Evolutionary conservation across 1,284 basidiomycete species (phyloP), one percentile per base, ranked within the genome.

Genomic region (Malassezia sympodialis): DNA sequence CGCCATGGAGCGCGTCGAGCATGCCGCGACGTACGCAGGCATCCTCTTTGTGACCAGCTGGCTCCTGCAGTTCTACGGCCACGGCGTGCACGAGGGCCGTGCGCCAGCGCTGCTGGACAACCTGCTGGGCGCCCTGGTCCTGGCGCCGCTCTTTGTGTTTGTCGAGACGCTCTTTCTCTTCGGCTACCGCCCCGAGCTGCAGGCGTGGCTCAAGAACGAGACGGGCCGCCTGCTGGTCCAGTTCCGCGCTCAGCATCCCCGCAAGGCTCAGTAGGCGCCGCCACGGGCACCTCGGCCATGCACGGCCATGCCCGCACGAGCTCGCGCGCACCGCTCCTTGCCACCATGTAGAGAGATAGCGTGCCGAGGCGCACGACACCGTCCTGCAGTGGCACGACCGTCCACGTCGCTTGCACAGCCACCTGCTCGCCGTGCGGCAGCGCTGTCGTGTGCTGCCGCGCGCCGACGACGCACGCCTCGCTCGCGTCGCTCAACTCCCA

Each of bases 111-210:
- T 69, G 51, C 46, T 69, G 28, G 66, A 67, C 39, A 69, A 69
- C 27, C 43, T 69, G 49, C 47, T 69, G 10, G 66, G 66, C 2
- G 66, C 67, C 0, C 58, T 68, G 11, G 67, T 69, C 34, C 47
- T 68, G 15, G 67, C 67, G 4, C 67, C 67, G 11, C 67, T 69
- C 49, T 69, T 69, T 56, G 67, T 69, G 17, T 69, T 55, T 15
- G 26, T 69, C 27, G 67, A 69, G 48, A 59, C 61, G 35, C 62
- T 69, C 47, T 69, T 69, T 41, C 58, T 61, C 40, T 47, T 65
- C n/a, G 67, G 67, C 6, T 69, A 69, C 54, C 51, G 66, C 14
- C 62, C 61, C 8, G 40, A 68, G 47, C 53, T 69, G 45, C 67
- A 69, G 51, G 56, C 59, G 45, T 55, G 62, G 49, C 52, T 69